Base-by-base conservation (phyloP, 495 filamentous ascomycete genomes). In the Tuber calosporum region DNA sequence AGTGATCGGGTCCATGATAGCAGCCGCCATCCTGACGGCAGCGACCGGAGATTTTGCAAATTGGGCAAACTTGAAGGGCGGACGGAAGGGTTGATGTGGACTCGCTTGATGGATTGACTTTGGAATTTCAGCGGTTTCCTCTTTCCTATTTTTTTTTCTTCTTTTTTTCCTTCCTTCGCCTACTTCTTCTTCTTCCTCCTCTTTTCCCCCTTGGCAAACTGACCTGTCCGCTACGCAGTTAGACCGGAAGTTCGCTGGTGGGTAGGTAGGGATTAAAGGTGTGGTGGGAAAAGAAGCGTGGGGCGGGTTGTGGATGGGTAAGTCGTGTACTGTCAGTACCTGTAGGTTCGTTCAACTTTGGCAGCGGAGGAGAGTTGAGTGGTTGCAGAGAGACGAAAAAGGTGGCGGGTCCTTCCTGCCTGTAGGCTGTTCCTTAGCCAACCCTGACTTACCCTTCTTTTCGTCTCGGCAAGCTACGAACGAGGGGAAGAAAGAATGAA, bases 21-120 rank as follows among this genome's bases (percentile, higher is more conserved):
- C 69, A 77, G 73, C 69, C 67, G 75, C 77, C 76, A 78, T 79
- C 76, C 69, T 79, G 71, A 66, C 69, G 72, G 69, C 72, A 79
- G 76, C 75, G 72, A 72, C 67, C 70, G 41, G 71, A 69, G 30
- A 36, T 45, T 34, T 77, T 78, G 53, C 37, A 69, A 66, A 36
- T 34, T 68, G 62, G n/a, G 67, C 43, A 40, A 45, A 70, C 53
- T 68, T 77, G 70, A 41, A 66, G 69, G 73, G 70, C 72, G 72
- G 69, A 53, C 41, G 42, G 73, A 67, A 67, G 58, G 69, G 48
- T 67, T 42, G 70, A 17, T 22, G 40, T 62, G 30, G 34, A 15
- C 53, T 19, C 53, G 26, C 13, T 62, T 34, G 72, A 38, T 39
- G 34, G 45, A 26, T 43, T 75, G 53, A 36, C 19, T 30, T 58